phyloP scores from a whole-genome alignment of 371 early-diverging fungal species.

The Rhizomucor pusillus region DNA sequence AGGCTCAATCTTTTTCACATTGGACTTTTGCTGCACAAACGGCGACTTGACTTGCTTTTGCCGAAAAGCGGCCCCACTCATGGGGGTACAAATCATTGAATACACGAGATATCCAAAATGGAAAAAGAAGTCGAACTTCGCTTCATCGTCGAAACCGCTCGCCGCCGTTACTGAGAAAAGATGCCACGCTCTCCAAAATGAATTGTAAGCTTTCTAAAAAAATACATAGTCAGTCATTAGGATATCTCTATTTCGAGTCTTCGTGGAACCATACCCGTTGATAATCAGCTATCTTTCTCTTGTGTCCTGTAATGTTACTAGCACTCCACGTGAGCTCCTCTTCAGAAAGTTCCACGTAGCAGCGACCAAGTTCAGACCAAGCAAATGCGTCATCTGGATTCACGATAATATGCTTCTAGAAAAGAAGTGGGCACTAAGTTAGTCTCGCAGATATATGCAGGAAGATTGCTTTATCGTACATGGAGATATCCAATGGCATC shows the following conservation, averaged over 20 bases:
- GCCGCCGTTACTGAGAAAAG: slow-evolving; percentile 4
- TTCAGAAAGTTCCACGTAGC: slow-evolving; percentile 57
- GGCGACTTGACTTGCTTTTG: slow-evolving; percentile 7
- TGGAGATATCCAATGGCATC: slow-evolving; percentile 57
- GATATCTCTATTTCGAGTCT: neutral
- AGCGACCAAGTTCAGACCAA: slow-evolving; percentile 66
- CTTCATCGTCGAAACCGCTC: slow-evolving; percentile 1
- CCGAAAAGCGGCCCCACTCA: slow-evolving; percentile 58
- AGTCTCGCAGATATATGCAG: too few species aligned
- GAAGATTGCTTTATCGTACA: too few species aligned
- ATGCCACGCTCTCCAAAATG: slow-evolving; percentile 45
- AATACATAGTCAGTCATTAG: neutral
- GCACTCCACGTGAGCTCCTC: slow-evolving; percentile 72
- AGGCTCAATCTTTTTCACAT: slow-evolving; percentile 15
- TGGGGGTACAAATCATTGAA: slow-evolving; percentile 65
- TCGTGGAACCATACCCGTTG: slow-evolving; percentile 47
- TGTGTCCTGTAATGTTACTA: slow-evolving; percentile 50
- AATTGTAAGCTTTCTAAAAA: slow-evolving; percentile 57
- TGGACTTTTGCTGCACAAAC: slow-evolving; percentile 13
- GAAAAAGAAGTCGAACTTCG: slow-evolving; percentile 41
- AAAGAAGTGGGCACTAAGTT: neutral
- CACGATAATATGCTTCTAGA: slow-evolving; percentile 46
- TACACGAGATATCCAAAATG: slow-evolving; percentile 65
- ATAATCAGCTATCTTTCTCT: slow-evolving; percentile 49
- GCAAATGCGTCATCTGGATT: slow-evolving; percentile 58